These are phyloP conservation scores for Exophiala spinifera DNA, from an alignment of 2,329 filamentous ascomycete species.

Conservation along the genomic window DNA sequence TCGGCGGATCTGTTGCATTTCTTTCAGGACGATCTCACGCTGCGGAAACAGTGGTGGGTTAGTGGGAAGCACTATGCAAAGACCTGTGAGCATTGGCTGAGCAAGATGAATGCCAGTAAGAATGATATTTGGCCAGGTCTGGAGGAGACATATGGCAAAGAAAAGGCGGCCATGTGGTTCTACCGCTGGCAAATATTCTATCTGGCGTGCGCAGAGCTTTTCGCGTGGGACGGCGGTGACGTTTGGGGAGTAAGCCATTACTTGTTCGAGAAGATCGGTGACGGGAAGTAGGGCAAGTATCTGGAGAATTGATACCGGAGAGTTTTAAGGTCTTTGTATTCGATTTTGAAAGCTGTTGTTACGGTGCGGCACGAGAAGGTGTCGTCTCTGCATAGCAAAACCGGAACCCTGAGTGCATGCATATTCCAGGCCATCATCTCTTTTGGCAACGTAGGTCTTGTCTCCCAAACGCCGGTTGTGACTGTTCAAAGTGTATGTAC, in stretches of 20 bases:
- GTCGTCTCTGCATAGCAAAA: too few species aligned
- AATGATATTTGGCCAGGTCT: conserved; percentile 62
- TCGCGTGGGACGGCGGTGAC: conserved; percentile 63
- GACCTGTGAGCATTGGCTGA: conserved; percentile 57
- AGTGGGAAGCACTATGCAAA: conserved; percentile 65
- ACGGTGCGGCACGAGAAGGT: too few species aligned
- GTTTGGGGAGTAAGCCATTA: conserved; percentile 67
- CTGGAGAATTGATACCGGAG: not conserved
- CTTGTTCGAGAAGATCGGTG: conserved; percentile 59
- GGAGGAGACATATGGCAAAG: conserved; percentile 62
- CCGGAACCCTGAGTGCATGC: too few species aligned
- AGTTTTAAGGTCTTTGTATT: too few species aligned
- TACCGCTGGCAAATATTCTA: conserved; percentile 71
- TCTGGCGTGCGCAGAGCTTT: conserved; percentile 68
- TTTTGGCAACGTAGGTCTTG: too few species aligned
- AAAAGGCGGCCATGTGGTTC: conserved; percentile 61
- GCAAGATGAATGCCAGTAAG: conserved; percentile 48
- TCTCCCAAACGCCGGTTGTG: not conserved
- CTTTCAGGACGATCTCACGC: conserved; percentile 61
- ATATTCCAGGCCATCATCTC: too few species aligned
- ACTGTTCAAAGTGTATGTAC: conserved; percentile 8
- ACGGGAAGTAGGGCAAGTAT: conserved; percentile 3
- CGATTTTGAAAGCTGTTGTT: too few species aligned
- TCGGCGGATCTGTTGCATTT: conserved; percentile 64
- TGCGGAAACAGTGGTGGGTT: conserved; percentile 68